These are phyloP conservation scores for Zygoascus biomembranicola DNA, from an alignment of 805 yeast species.

Conservation along the genomic window DNA sequence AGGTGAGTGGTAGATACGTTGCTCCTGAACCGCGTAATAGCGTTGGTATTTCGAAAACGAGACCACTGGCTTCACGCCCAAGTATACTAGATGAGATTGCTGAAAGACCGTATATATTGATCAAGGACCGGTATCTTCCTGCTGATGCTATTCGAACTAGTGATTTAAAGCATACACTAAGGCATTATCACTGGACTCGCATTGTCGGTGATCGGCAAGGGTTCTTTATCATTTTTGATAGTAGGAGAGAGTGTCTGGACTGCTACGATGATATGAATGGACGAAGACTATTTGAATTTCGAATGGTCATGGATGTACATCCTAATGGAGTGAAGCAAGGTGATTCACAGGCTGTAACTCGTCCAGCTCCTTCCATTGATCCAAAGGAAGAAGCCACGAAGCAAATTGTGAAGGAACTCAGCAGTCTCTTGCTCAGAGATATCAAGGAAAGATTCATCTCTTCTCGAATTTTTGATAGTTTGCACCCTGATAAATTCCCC, in stretches of 20 bases:
- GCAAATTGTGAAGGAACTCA: conserved; percentile 54
- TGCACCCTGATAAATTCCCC: conserved; percentile 38
- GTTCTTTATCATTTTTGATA: conserved; percentile 62
- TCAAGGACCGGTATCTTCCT: conserved; percentile 21
- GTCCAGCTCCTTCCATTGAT: conserved; percentile 2
- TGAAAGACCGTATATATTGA: conserved; percentile 20
- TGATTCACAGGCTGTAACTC: conserved; percentile 14
- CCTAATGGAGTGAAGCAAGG: conserved; percentile 18
- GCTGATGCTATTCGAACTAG: conserved; percentile 36
- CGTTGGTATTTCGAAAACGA: neutral
- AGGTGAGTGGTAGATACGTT: neutral
- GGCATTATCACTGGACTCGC: conserved; percentile 56
- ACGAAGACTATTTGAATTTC: conserved; percentile 37
- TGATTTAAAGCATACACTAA: conserved; percentile 52
- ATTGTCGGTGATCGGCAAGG: conserved; percentile 58
- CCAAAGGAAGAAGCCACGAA: conserved; percentile 52
- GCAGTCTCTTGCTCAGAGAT: conserved; percentile 56
- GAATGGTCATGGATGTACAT: conserved; percentile 48
- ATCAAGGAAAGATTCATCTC: conserved; percentile 66
- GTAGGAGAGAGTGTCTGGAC: conserved; percentile 45
- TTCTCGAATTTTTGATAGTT: conserved; percentile 52
- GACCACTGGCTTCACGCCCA: neutral
- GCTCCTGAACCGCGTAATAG: conserved; percentile 2
- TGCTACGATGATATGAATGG: conserved; percentile 61
- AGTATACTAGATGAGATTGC: conserved; percentile 10